A percentile compares a stretch with the other conserved stretches of the same genome.
Evolutionary conservation across 2,329 filamentous ascomycete genomes (phyloP).

Genomic region (Coleophoma crateriformis): DNA sequence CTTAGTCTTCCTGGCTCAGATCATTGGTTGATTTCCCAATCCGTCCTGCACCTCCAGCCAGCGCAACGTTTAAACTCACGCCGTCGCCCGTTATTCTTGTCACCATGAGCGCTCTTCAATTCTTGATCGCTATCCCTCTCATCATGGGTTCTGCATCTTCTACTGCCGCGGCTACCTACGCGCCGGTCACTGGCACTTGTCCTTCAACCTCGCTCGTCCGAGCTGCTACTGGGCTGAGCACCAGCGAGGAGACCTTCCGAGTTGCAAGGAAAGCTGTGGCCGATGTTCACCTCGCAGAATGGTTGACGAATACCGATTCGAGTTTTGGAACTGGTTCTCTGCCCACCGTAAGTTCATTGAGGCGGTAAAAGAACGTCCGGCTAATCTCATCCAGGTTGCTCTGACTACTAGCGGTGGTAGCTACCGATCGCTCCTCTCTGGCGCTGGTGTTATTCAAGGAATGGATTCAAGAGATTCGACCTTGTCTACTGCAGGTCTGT

Average conservation of each 20-base stretch:
- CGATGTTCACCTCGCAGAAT: conserved; percentile 29
- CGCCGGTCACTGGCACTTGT: conserved; percentile 30
- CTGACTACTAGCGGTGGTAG: conserved; percentile 37
- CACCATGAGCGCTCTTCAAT: not conserved
- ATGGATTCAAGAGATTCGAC: conserved; percentile 36
- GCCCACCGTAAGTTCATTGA: conserved; percentile 23
- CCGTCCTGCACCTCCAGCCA: too few relatives aligned
- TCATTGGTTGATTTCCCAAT: too few relatives aligned
- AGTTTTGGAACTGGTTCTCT: conserved; percentile 28
- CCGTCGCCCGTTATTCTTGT: too few relatives aligned
- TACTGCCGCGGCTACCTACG: conserved; percentile 19
- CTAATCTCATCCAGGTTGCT: conserved; percentile 23
- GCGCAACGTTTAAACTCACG: too few relatives aligned
- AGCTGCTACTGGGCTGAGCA: conserved; percentile 27
- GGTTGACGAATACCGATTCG: conserved; percentile 30
- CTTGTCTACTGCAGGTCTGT: conserved; percentile 33
- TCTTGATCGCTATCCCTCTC: not conserved
- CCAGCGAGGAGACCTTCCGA: conserved; percentile 32
- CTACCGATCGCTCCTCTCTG: conserved; percentile 32
- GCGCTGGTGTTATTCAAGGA: conserved; percentile 32
- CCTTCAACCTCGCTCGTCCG: conserved; percentile 32
- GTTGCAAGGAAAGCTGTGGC: conserved; percentile 31
- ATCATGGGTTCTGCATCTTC: conserved; percentile 4
- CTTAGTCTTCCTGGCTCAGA: too few relatives aligned
- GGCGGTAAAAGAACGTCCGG: not conserved